These are phyloP conservation scores for Seiridium cupressi DNA, from an alignment of 2,329 filamentous ascomycete species.

Conservation along the genomic window DNA sequence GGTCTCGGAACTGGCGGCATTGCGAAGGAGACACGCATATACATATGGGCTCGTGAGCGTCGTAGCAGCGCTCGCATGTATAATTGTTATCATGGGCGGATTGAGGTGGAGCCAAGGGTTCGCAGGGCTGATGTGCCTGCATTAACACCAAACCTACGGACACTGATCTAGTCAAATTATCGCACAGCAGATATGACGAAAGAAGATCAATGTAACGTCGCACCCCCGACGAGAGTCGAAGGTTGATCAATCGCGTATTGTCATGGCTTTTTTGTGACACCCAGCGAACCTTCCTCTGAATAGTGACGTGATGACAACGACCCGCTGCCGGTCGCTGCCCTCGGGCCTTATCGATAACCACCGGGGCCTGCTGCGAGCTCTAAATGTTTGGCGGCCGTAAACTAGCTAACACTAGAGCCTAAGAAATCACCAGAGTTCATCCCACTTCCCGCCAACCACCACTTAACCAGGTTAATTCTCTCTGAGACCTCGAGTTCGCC, in stretches of 20 bases:
- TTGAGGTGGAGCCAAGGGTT: slow-evolving; percentile 68
- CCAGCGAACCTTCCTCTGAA: too few species aligned
- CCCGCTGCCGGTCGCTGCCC: too few species aligned
- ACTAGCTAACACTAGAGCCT: neutral
- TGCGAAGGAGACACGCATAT: slow-evolving; percentile 57
- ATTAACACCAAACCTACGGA: neutral
- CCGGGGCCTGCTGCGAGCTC: neutral
- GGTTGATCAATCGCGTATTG: too few species aligned
- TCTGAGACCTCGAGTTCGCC: neutral
- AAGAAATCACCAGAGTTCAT: neutral
- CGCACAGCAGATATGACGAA: too few species aligned
- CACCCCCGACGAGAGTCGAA: too few species aligned
- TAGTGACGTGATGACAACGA: too few species aligned
- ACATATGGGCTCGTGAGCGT: slow-evolving; percentile 66
- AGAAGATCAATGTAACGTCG: too few species aligned
- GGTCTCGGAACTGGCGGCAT: slow-evolving; percentile 56
- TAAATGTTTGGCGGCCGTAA: neutral
- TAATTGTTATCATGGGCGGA: slow-evolving; percentile 74
- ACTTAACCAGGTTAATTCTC: too few species aligned
- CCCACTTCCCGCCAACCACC: slow-evolving; percentile 1
- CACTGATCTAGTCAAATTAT: too few species aligned
- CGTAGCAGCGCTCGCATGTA: slow-evolving; percentile 50
- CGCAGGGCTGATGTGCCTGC: slow-evolving; percentile 34
- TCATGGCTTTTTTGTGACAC: too few species aligned
- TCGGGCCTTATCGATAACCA: neutral